Percentiles rank a stretch among this genome's conserved stretches.
Evolutionary conservation across 2,329 filamentous ascomycete species (phyloP).

Genomic region (Cladosporium oxysporum): DNA sequence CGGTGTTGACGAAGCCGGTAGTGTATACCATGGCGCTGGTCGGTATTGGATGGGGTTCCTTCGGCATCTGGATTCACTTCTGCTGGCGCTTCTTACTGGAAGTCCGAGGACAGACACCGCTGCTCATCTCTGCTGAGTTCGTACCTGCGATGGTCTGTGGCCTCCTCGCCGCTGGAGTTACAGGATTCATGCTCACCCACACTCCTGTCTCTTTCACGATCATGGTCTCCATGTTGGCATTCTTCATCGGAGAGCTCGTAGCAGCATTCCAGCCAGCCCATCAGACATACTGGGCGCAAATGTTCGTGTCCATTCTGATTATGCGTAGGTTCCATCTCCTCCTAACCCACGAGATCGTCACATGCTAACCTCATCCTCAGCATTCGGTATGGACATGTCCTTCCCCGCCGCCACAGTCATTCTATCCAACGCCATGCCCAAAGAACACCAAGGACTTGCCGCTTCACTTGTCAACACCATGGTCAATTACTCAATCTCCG

Average conservation of each 20-base stretch:
- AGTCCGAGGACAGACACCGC: slow-evolving; percentile 36
- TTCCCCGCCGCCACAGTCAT: slow-evolving; percentile 65
- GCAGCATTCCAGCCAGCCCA: slow-evolving; percentile 50
- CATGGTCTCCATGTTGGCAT: slow-evolving; percentile 43
- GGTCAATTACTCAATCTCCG: slow-evolving; percentile 68
- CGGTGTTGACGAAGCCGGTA: slow-evolving; percentile 30
- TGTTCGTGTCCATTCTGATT: slow-evolving; percentile 60
- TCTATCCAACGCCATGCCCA: slow-evolving; percentile 54
- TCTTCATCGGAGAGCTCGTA: slow-evolving; percentile 45
- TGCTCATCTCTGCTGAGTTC: slow-evolving; percentile 38
- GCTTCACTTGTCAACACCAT: slow-evolving; percentile 63
- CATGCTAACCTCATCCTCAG: slow-evolving; percentile 18
- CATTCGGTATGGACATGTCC: slow-evolving; percentile 64
- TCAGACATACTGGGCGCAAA: slow-evolving; percentile 66
- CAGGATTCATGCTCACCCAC: slow-evolving; percentile 42
- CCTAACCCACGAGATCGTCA: neutral
- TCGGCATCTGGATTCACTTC: slow-evolving; percentile 39
- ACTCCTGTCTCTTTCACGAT: slow-evolving; percentile 41
- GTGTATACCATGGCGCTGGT: slow-evolving; percentile 33
- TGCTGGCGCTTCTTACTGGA: slow-evolving; percentile 39
- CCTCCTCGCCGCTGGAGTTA: slow-evolving; percentile 39
- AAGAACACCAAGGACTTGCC: slow-evolving; percentile 54
- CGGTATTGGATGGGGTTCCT: slow-evolving; percentile 36
- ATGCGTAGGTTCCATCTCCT: slow-evolving; percentile 33
- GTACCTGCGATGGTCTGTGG: slow-evolving; percentile 39